Evolutionary conservation across 768 basidiomycete genomes (phyloP), one percentile per base, ranked within the genome.

Genomic region (Paxillus rubicundulus): DNA sequence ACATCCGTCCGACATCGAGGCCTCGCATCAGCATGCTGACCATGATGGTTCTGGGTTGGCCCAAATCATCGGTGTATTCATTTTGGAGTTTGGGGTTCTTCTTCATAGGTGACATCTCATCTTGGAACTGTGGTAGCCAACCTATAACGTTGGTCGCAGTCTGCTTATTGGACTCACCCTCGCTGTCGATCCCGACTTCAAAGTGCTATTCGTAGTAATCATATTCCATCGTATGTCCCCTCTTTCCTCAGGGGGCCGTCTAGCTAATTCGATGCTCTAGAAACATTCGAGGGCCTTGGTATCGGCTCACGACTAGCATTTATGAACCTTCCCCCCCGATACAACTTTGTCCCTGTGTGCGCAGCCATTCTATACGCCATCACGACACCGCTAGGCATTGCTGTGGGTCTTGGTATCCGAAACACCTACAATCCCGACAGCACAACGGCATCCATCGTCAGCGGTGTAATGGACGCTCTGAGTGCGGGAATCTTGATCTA

Each of bases 261-360:
- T 7, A 2, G 4, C 42, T 61, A 18, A 68, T 21, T 10, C 24
- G 3, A 17, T 20, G 17, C 39, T 46, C 7, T 62, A 93, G 90
- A 96, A 79, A 88, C 82, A 39, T 98, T 98, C 62, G 96, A 98
- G 69, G 96, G 94, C 18, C 80, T 98, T 40, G 96, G 93, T 66
- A 75, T 98, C 18, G 96, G 96, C 9, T 86, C 93, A 0, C 89
- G 96, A 9, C 75, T 98, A 10, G 92, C 95, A 1, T 84, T 77
- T 67, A 78, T 98, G 64, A 70, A 73, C 16, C 73, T 93, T 2
- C 78, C 88, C 0, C 56, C 64, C 1, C 64, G 68, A 53, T 88
- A 83, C 62, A 70, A 65, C 48, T 84, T 72, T 68, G 66, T 88
- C 2, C 86, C 89, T 4, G 63, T 82, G 41, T 57, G 70, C 30